Evolutionary conservation across 331 rosid species (phyloP).

Genomic region (Pyrus hybrid): DNA sequence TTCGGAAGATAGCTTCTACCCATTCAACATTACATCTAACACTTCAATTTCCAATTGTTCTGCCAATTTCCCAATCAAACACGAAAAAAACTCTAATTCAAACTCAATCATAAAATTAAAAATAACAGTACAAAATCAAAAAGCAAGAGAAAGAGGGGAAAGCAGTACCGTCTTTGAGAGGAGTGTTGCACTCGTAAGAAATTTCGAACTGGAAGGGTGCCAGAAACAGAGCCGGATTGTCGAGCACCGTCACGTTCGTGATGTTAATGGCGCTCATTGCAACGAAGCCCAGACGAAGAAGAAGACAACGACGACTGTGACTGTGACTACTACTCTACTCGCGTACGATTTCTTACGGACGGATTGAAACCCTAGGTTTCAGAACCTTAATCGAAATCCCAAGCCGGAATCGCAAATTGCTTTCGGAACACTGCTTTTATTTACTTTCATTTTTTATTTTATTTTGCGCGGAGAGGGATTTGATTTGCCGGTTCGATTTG

Average conservation of each 20-base stretch:
- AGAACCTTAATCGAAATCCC: constrained; percentile 19
- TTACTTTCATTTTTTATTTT: not conserved
- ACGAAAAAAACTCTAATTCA: not conserved
- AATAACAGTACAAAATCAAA: not conserved
- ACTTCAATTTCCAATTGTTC: not conserved
- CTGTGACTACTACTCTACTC: too few species aligned
- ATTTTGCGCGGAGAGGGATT: not conserved
- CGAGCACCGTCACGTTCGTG: constrained; percentile 30
- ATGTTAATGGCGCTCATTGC: too few species aligned
- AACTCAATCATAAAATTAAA: not conserved
- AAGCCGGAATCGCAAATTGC: not conserved
- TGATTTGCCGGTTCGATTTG: not conserved
- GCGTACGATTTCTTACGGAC: not conserved
- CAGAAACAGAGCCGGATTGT: constrained; percentile 29
- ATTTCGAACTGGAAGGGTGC: constrained; percentile 43
- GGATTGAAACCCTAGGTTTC: constrained; percentile 9
- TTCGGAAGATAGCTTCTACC: too few species aligned
- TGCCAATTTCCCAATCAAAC: not conserved
- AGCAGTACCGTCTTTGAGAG: constrained; percentile 31
- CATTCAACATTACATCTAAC: too few species aligned
- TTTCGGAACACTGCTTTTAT: too few species aligned
- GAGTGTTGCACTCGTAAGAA: constrained; percentile 35
- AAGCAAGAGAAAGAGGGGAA: not conserved
- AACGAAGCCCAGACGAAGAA: not conserved
- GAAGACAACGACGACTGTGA: not conserved